Evolutionary conservation across 495 filamentous ascomycete species (phyloP).

Genomic region (Pseudoneurospora amorphoporcata): DNA sequence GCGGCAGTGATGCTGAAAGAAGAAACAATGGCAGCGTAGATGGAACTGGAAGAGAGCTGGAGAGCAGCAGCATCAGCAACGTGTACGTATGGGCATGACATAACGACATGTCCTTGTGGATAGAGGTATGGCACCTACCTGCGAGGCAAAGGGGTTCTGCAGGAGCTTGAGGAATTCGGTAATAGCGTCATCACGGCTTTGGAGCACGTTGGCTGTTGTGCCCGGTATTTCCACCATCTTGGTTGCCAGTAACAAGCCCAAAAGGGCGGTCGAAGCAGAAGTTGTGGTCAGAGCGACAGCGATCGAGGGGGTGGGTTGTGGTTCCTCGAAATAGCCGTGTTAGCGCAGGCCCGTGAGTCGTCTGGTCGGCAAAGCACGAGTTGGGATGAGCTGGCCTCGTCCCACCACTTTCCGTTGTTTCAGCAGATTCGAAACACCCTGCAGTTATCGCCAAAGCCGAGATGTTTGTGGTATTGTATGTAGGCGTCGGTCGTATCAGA

Average conservation of each 20-base stretch:
- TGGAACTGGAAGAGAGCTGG: constrained; percentile 33
- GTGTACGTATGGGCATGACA: background rate
- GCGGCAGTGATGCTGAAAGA: constrained; percentile 63
- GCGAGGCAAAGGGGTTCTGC: constrained; percentile 37
- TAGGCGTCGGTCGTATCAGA: background rate
- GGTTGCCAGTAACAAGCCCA: background rate
- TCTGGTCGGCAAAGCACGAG: background rate
- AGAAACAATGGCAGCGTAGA: constrained; percentile 72
- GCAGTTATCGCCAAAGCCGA: background rate
- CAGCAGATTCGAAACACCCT: background rate
- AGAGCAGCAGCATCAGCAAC: background rate
- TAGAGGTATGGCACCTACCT: constrained; percentile 20
- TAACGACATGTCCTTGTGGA: background rate
- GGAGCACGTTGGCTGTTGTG: constrained; percentile 8
- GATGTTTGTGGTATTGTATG: background rate
- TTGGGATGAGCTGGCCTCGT: background rate
- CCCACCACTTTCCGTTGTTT: background rate
- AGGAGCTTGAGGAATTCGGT: constrained; percentile 33
- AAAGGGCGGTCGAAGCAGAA: constrained; percentile 2
- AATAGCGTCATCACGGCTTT: constrained; percentile 17
- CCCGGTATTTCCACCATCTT: constrained; percentile 17
- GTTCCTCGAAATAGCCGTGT: background rate
- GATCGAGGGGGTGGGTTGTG: background rate
- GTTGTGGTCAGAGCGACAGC: constrained; percentile 4
- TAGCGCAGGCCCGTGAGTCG: background rate